Base-by-base conservation (phyloP, 371 early-diverging fungal genomes). In the Mucor circinelloides region DNA sequence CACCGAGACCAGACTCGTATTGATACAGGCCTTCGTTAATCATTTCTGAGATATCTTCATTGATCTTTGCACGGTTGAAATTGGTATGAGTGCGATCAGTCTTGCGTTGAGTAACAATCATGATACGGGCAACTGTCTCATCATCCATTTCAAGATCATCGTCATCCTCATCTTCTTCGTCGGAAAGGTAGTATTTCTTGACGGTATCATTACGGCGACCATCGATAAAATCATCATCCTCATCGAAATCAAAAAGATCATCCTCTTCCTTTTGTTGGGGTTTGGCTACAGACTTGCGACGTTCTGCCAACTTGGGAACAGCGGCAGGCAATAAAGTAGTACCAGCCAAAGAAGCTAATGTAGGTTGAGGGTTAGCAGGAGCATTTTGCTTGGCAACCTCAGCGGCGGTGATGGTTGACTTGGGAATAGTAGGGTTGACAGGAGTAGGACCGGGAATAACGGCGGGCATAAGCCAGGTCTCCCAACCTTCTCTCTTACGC, bases 11-110 rank as follows among this genome's bases (percentile, higher is more conserved):
- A 38, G 81, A 74, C 69, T 97, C 96, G 68, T 97, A 97, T 68
- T 93, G 87, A 75, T 92, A 92, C 32, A 97, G 83, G 5, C 97
- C 98, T 74, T 97, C 97, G 74, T 93, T 97, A 80, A 97, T 97
- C 80, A 95, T 94, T 31, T 96, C 94, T 34, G 89, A 85, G 60
- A 96, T 86, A 34, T 97, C 98, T 58, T 92, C 93, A 65, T 93
- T 91, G 83, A 90, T 88, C 34, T 90, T 85, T 72, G 91, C 88
- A 69, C 97, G 91, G 70, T 94, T 94, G 72, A 84, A 92, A 27
- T 89, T 84, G 48, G 85, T 80, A 65, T 92, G 92, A 1, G 89
- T 77, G 58, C 89, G 85, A 60, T 94, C 94, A 63, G 85, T 82
- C 46, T 89, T 90, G 65, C 90, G 90, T 76, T 94, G 95, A 32